These are phyloP conservation scores for Dioszegia hungarica DNA, from an alignment of 768 basidiomycete species.

Conservation along the genomic window DNA sequence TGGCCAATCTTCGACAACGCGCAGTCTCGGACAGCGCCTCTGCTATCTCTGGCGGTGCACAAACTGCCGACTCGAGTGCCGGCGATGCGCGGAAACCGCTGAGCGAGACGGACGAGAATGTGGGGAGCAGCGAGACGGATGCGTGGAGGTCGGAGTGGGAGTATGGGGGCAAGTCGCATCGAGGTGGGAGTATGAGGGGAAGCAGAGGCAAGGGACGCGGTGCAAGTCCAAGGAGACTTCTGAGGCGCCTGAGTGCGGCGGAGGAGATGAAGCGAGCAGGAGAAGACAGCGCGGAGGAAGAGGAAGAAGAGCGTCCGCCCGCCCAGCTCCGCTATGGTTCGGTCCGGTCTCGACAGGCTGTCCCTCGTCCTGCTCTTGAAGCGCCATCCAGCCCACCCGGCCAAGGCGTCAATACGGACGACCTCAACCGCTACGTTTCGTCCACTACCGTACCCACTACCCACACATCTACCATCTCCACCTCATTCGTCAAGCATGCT, in stretches of 20 bases:
- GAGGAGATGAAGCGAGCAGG: conserved; percentile 53
- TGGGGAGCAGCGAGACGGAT: conserved; percentile 9
- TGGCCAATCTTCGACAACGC: conserved; percentile 69
- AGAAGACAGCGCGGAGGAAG: conserved; percentile 44
- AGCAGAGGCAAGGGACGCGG: conserved; percentile 23
- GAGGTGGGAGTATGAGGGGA: conserved; percentile 14
- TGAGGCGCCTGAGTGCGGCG: conserved; percentile 50
- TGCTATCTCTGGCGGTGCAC: conserved; percentile 16
- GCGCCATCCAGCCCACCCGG: background rate
- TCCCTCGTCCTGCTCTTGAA: background rate
- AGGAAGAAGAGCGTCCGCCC: background rate
- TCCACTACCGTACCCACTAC: conserved; percentile 74
- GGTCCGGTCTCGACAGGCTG: background rate
- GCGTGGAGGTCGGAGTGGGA: conserved; percentile 11
- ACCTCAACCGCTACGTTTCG: conserved; percentile 83
- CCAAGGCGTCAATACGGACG: conserved; percentile 53
- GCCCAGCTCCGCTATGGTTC: background rate
- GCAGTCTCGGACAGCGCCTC: conserved; percentile 37
- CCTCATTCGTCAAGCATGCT: conserved; percentile 69
- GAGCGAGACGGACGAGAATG: conserved; percentile 26
- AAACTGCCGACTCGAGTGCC: conserved; percentile 10
- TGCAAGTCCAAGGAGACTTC: conserved; percentile 53
- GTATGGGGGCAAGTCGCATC: background rate
- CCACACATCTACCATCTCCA: conserved; percentile 55
- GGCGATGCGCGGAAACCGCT: conserved; percentile 9